A percentile compares a stretch with the other conserved stretches of the same genome.
phyloP scores from a whole-genome alignment of 441 rosid genomes.

The Euphorbia schlechtendalii region DNA sequence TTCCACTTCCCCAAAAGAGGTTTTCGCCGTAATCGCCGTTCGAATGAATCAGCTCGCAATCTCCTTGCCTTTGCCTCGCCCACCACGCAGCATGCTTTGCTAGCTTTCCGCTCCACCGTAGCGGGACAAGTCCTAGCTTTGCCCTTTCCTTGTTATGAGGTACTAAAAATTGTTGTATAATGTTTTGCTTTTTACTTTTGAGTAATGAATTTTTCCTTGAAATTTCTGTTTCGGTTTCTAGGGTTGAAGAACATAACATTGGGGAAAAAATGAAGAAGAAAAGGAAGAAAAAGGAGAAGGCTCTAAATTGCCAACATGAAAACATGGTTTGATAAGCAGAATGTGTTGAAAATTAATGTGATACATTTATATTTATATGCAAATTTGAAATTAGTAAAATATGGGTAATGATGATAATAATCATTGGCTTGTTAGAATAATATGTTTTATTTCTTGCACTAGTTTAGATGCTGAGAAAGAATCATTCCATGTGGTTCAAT shows the following conservation, averaged over 20 bases:
- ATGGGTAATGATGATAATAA: neutral
- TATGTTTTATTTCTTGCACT: neutral
- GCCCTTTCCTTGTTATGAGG: constrained; percentile 41
- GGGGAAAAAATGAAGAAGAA: neutral
- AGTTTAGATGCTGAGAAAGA: constrained; percentile 12
- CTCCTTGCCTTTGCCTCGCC: constrained; percentile 32
- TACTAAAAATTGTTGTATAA: constrained; percentile 27
- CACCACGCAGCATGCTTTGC: constrained; percentile 39
- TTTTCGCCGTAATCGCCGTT: constrained; percentile 44
- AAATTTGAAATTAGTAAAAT: neutral
- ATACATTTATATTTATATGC: neutral
- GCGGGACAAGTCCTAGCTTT: constrained; percentile 41
- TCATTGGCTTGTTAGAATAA: neutral
- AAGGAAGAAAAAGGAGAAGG: constrained; percentile 18
- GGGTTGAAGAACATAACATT: neutral
- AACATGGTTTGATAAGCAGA: constrained; percentile 9
- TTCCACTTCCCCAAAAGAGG: constrained; percentile 54
- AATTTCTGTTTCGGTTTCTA: neutral
- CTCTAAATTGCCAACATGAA: constrained; percentile 15
- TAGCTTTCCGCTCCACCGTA: constrained; percentile 46
- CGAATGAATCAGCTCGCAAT: constrained; percentile 47
- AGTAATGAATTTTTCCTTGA: too few relatives aligned
- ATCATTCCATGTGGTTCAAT: constrained; percentile 27
- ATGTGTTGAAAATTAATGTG: neutral
- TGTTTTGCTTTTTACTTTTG: neutral